Percentiles rank a stretch among this genome's conserved stretches.
Evolutionary conservation across 495 filamentous ascomycete genomes (phyloP).

Genomic region (Penicillium verhagenii): DNA sequence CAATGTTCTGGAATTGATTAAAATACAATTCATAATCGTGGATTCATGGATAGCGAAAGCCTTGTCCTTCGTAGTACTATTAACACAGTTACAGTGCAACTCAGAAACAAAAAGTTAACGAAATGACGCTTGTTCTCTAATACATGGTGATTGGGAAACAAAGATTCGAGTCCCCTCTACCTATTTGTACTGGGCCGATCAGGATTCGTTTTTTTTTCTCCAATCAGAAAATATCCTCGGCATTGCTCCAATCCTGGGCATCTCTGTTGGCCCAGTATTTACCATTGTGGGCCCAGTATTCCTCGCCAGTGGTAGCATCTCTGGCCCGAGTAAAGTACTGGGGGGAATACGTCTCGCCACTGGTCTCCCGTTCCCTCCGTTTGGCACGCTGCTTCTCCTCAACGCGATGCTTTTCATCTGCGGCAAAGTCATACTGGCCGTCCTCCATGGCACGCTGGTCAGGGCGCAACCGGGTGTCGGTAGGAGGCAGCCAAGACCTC

Average conservation of each 20-base stretch:
- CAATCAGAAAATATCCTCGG: conserved; percentile 63
- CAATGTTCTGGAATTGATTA: conserved; percentile 3
- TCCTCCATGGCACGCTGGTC: conserved; percentile 99
- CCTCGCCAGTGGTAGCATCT: conserved; percentile 80
- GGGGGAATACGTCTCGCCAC: conserved; percentile 77
- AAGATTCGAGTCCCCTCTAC: too few species aligned
- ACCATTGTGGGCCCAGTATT: conserved; percentile 84
- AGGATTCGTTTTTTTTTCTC: neutral
- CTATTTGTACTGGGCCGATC: too few species aligned
- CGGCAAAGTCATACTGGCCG: conserved; percentile 89
- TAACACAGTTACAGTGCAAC: conserved; percentile 5
- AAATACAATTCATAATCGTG: conserved; percentile 13
- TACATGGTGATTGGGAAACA: neutral
- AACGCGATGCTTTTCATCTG: conserved; percentile 88
- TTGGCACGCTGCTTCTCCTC: conserved; percentile 90
- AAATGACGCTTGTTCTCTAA: neutral
- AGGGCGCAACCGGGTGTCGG: conserved; percentile 84
- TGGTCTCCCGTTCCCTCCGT: conserved; percentile 67
- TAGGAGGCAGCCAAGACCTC: conserved; percentile 73
- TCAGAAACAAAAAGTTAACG: neutral
- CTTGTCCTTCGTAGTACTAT: too few species aligned
- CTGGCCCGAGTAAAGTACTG: conserved; percentile 77
- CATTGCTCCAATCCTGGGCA: conserved; percentile 49
- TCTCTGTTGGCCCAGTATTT: conserved; percentile 75
- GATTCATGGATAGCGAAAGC: conserved; percentile 16